Percentiles rank a stretch among this genome's conserved stretches.
phyloP scores from a whole-genome alignment of 78 protist genomes.

The Reticulomyxa filosa region DNA sequence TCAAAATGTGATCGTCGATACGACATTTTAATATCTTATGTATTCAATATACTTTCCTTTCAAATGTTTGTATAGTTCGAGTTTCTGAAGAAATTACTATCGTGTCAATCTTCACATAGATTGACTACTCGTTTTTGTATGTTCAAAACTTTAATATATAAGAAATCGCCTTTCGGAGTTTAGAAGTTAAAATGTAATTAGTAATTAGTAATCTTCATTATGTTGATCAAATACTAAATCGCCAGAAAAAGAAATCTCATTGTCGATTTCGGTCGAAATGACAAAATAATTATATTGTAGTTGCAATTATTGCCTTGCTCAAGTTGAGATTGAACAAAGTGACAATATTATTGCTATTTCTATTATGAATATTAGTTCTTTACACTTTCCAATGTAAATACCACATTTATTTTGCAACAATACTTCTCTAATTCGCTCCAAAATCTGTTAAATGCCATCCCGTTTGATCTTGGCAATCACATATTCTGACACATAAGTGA shows the following conservation, averaged over 20 bases:
- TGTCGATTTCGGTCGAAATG: slow-evolving; percentile 72
- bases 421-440: slow-evolving; percentile 38
- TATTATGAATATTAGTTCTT: slow-evolving; percentile 54
- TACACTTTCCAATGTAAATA: slow-evolving; percentile 84
- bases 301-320: slow-evolving; percentile 65
- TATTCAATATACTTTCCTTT: slow-evolving; percentile 50
- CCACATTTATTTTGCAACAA: slow-evolving; percentile 86
- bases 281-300: slow-evolving; percentile 69
- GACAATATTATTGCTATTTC: slow-evolving; percentile 58
- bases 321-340: slow-evolving; percentile 88
- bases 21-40: slow-evolving; percentile 58
- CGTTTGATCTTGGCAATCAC: slow-evolving; percentile 59
- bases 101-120: slow-evolving; percentile 35
- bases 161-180: neutral
- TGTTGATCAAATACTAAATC: slow-evolving; percentile 56
- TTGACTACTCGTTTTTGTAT: neutral
- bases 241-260: slow-evolving; percentile 71
- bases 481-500: slow-evolving; percentile 85
- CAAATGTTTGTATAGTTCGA: slow-evolving; percentile 63
- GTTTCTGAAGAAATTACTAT: slow-evolving; percentile 42
- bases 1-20: slow-evolving; percentile 85
- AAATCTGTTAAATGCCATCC: slow-evolving; percentile 50
- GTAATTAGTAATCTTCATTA: slow-evolving; percentile 34
- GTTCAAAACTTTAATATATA: neutral
- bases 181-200: neutral